Conservation (phyloP, 441 rosid species). For the Gossypium davidsonii region DNA sequence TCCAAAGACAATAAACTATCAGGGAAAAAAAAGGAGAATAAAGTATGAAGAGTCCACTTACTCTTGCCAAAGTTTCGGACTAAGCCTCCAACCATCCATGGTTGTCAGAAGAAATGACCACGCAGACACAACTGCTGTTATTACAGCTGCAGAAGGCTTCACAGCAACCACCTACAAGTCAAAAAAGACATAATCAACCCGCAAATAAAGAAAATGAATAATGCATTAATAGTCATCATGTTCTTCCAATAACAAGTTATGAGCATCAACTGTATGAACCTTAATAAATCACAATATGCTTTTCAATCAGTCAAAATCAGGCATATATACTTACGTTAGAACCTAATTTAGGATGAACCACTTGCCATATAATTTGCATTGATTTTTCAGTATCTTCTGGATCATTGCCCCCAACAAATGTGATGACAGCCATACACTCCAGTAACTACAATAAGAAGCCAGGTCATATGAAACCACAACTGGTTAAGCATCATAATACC, state of each 20-base stretch:
- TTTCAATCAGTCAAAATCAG: not conserved
- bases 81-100: conserved; percentile 44
- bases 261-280: not conserved
- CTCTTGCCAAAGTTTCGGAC: conserved; percentile 79
- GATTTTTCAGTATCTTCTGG: conserved; percentile 68
- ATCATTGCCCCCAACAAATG: conserved; percentile 69
- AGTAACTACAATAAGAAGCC: conserved; percentile 40
- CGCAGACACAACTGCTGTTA: conserved; percentile 73
- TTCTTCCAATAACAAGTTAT: not conserved
- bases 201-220: not conserved
- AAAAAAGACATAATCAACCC: not conserved
- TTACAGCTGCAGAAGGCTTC: conserved; percentile 50
- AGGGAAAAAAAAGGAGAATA: not conserved
- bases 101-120: conserved; percentile 91
- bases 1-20: not conserved
- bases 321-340: conserved; percentile 57
- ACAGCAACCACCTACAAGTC: conserved; percentile 56
- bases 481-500: conserved; percentile 2
- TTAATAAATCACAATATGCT: not conserved
- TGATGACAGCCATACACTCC: conserved; percentile 75
- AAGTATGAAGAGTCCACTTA: conserved; percentile 27
- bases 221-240: not conserved
- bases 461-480: not conserved
- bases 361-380: conserved; percentile 88
- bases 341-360: conserved; percentile 77